Percentiles rank a stretch among this genome's conserved stretches.
Evolutionary conservation across 148 eudicot species (phyloP).

Genomic region (Vaccinium vitisidaea): DNA sequence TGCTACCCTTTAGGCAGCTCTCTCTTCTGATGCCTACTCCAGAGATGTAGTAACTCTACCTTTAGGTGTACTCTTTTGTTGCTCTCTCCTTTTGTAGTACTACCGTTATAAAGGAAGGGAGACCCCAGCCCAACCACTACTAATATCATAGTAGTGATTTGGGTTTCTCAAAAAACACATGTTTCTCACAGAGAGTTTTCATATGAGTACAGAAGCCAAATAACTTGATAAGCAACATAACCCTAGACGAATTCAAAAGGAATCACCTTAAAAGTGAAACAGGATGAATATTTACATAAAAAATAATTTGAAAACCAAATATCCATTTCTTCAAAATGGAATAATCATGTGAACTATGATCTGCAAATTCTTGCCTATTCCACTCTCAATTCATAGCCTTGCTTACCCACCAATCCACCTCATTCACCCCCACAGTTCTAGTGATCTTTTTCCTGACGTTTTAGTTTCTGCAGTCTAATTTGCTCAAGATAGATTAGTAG

Average conservation of each 20-base stretch:
- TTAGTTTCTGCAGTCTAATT: not conserved
- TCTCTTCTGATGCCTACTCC: too few species aligned
- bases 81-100: too few species aligned
- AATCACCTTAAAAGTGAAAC: not conserved
- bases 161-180: not conserved
- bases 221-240: not conserved
- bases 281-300: not conserved
- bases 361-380: not conserved
- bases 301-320: not conserved
- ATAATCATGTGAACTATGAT: not conserved
- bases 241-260: not conserved
- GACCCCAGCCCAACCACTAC: not conserved
- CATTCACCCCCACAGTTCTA: not conserved
- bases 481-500: not conserved
- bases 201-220: not conserved
- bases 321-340: not conserved
- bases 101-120: too few species aligned
- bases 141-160: not conserved
- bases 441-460: not conserved
- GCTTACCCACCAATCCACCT: not conserved
- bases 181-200: not conserved
- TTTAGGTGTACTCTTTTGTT: too few species aligned
- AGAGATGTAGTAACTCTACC: too few species aligned
- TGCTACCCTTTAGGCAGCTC: too few species aligned
- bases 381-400: not conserved